Evolutionary conservation across 306 rosid species (phyloP).

Genomic region (Ceratonia siliqua): DNA sequence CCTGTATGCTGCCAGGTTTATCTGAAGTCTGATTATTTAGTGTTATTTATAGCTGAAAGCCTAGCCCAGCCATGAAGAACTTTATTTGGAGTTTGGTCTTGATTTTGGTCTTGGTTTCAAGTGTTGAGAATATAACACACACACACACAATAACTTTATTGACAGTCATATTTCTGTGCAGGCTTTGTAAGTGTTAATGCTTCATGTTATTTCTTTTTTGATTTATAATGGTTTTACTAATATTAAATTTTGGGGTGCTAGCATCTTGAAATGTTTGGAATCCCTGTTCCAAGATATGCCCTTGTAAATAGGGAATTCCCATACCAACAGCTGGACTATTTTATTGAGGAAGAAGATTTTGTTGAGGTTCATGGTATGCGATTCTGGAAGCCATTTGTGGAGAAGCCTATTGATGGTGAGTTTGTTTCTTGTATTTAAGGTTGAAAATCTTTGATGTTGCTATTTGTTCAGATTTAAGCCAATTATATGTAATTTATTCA

Average conservation of each 20-base stretch:
- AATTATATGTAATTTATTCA: too few species aligned
- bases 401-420: slow-evolving; percentile 97
- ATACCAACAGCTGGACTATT: slow-evolving; percentile 75
- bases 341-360: slow-evolving; percentile 94
- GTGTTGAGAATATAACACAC: too few species aligned
- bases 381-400: slow-evolving; percentile 97
- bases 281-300: slow-evolving; percentile 94
- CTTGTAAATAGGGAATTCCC: slow-evolving; percentile 87
- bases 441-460: slow-evolving; percentile 28
- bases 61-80: neutral
- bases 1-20: slow-evolving; percentile 16
- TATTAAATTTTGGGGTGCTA: slow-evolving; percentile 48
- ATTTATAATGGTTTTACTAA: slow-evolving; percentile 34
- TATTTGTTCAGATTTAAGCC: slow-evolving; percentile 19
- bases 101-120: neutral
- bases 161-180: slow-evolving; percentile 20
- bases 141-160: neutral
- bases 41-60: neutral
- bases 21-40: slow-evolving; percentile 9
- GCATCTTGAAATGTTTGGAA: slow-evolving; percentile 82
- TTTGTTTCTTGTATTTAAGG: slow-evolving; percentile 27
- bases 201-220: slow-evolving; percentile 27
- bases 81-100: neutral
- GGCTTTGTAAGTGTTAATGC: slow-evolving; percentile 14
- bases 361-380: slow-evolving; percentile 88